phyloP scores from a whole-genome alignment of 1,139 yeast species.

The Geotrichum citri-aurantii region DNA sequence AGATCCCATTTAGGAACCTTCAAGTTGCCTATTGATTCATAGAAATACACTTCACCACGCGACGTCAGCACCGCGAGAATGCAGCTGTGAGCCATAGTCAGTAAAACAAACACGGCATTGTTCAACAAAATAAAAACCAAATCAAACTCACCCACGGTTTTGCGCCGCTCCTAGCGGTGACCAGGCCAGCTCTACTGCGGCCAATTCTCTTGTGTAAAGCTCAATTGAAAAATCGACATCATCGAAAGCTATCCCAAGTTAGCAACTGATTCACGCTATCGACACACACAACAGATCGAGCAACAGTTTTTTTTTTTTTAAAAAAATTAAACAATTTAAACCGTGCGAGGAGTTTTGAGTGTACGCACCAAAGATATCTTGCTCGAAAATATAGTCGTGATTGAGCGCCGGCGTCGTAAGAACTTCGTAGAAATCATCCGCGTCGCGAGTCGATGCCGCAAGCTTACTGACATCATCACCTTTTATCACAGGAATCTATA shows the following conservation, averaged over 20 bases:
- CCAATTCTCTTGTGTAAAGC: conserved; percentile 10
- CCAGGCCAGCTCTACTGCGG: conserved; percentile 15
- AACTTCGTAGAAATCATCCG: conserved; percentile 12
- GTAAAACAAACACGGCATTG: background rate
- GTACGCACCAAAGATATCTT: conserved; percentile 9
- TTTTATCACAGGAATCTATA: conserved; percentile 11
- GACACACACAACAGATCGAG: too few relatives aligned
- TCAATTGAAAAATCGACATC: conserved; percentile 13
- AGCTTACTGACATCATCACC: conserved; percentile 5
- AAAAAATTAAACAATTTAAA: too few relatives aligned
- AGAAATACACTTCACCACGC: conserved; percentile 14
- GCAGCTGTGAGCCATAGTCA: conserved; percentile 2
- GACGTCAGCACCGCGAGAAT: conserved; percentile 14
- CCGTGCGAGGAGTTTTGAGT: background rate
- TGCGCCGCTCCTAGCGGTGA: conserved; percentile 14
- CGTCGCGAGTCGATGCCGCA: conserved; percentile 1
- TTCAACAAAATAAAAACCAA: background rate
- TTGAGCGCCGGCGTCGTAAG: conserved; percentile 1
- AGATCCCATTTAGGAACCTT: conserved; percentile 10
- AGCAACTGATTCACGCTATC: background rate
- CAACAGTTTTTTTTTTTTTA: too few relatives aligned
- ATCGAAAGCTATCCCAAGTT: conserved; percentile 6
- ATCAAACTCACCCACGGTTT: conserved; percentile 13
- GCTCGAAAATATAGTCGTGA: conserved; percentile 10
- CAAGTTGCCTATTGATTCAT: conserved; percentile 9